A percentile compares a stretch with the other conserved stretches of the same genome.
Conservation (phyloP, 2,329 filamentous ascomycete genomes). For the Pseudocercospora vitis region DNA sequence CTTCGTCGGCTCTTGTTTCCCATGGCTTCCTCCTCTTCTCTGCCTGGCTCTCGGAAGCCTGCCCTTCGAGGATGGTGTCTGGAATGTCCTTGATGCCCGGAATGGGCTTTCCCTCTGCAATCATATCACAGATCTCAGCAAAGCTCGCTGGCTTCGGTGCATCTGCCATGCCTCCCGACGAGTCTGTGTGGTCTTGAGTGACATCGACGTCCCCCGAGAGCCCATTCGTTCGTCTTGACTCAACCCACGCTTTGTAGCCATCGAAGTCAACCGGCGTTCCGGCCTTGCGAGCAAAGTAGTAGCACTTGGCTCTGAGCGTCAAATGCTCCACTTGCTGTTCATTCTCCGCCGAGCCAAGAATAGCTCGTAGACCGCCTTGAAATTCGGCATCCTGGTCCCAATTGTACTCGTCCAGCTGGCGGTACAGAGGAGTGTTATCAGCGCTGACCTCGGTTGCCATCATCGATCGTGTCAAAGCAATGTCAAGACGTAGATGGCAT, state of each 20-base stretch:
- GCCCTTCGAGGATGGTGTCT: conserved; percentile 60
- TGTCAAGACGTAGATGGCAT: neutral
- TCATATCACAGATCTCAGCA: conserved; percentile 79
- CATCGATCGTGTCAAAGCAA: neutral
- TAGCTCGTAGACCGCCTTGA: conserved; percentile 65
- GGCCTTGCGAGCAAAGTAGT: conserved; percentile 58
- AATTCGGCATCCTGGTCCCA: conserved; percentile 70
- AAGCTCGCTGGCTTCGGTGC: conserved; percentile 81
- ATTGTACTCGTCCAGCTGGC: conserved; percentile 64
- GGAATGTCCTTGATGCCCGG: conserved; percentile 37
- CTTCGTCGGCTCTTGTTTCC: conserved; percentile 60
- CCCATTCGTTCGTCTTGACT: conserved; percentile 22
- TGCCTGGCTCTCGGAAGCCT: conserved; percentile 59
- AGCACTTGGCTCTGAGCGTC: conserved; percentile 66
- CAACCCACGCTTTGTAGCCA: conserved; percentile 66
- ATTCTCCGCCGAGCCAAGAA: conserved; percentile 59
- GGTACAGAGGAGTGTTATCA: conserved; percentile 48
- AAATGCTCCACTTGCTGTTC: conserved; percentile 57
- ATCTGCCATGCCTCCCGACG: conserved; percentile 39
- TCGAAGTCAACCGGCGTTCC: conserved; percentile 62
- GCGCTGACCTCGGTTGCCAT: conserved; percentile 26
- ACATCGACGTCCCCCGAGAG: conserved; percentile 5
- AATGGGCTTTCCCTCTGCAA: conserved; percentile 77
- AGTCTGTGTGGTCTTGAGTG: conserved; percentile 1
- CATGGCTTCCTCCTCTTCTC: conserved; percentile 69